These are phyloP conservation scores for Fusarium sp. DNA, from an alignment of 2,329 filamentous ascomycete genomes.

Conservation along the genomic window DNA sequence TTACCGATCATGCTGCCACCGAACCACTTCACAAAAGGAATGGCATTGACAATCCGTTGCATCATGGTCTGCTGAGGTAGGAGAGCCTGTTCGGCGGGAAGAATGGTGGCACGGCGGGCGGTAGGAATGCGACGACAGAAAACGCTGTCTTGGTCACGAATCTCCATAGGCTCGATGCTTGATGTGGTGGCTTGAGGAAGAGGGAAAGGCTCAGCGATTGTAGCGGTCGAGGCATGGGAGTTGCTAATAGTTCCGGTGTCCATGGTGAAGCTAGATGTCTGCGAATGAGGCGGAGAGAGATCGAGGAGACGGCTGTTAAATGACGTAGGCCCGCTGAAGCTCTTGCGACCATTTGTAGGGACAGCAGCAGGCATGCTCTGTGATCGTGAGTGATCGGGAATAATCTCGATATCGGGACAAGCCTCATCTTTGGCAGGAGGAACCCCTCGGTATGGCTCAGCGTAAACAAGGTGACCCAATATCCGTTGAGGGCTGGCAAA, in stretches of 20 bases:
- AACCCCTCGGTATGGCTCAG: conserved; percentile 76
- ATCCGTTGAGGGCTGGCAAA: conserved; percentile 79
- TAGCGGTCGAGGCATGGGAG: conserved; percentile 60
- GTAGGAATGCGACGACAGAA: conserved; percentile 75
- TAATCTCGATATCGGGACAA: conserved; percentile 65
- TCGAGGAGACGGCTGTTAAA: conserved; percentile 57
- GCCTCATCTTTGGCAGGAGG: conserved; percentile 74
- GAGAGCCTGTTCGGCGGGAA: conserved; percentile 78
- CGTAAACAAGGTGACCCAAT: conserved; percentile 77
- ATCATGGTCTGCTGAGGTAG: conserved; percentile 75
- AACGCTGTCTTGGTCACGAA: conserved; percentile 55
- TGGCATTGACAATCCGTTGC: conserved; percentile 73
- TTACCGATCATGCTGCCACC: conserved; percentile 80
- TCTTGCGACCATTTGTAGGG: conserved; percentile 48
- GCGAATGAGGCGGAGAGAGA: conserved; percentile 60
- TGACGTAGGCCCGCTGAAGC: conserved; percentile 51
- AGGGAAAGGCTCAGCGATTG: conserved; percentile 55
- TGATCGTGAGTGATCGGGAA: conserved; percentile 51
- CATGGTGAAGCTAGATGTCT: conserved; percentile 67
- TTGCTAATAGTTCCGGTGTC: conserved; percentile 67
- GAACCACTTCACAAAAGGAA: conserved; percentile 80
- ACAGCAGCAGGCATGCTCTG: conserved; percentile 54
- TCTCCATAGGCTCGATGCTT: conserved; percentile 49
- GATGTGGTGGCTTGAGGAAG: conserved; percentile 37
- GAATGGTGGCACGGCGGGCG: conserved; percentile 73